Conservation (phyloP, 1,139 yeast genomes). For the Hyphopichia fennica region DNA sequence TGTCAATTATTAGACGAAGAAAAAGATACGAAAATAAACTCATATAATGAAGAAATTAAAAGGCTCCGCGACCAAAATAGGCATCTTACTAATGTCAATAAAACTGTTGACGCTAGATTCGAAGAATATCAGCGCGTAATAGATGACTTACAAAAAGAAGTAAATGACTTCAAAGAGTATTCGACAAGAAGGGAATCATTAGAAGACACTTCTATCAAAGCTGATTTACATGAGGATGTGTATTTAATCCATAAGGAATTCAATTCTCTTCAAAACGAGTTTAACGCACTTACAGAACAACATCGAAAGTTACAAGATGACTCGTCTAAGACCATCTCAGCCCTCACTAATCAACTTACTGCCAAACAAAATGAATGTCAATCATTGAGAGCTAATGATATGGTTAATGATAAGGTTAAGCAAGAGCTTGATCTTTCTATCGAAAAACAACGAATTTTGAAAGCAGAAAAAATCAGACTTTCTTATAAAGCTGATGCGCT, state of each 20-base stretch:
- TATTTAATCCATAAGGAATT: constrained; percentile 11
- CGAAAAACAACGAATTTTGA: constrained; percentile 47
- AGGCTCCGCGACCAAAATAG: constrained; percentile 21
- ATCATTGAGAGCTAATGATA: constrained; percentile 18
- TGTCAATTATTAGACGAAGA: constrained; percentile 13
- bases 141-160: constrained; percentile 32
- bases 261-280: constrained; percentile 18
- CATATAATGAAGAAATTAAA: constrained; percentile 11
- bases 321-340: constrained; percentile 24
- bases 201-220: constrained; percentile 13
- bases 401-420: constrained; percentile 28
- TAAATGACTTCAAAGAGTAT: constrained; percentile 22
- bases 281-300: constrained; percentile 20
- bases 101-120: constrained; percentile 23
- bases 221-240: constrained; percentile 21
- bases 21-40: constrained; percentile 1
- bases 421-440: constrained; percentile 44
- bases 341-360: constrained; percentile 29
- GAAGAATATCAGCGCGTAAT: constrained; percentile 32
- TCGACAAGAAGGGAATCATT: constrained; percentile 1
- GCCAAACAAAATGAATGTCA: constrained; percentile 27
- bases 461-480: constrained; percentile 50
- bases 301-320: constrained; percentile 25
- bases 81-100: constrained; percentile 13
- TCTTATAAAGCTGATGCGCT: constrained; percentile 42